Base-by-base conservation (phyloP, 495 filamentous ascomycete species). In the Mytilinidion resinicola region DNA sequence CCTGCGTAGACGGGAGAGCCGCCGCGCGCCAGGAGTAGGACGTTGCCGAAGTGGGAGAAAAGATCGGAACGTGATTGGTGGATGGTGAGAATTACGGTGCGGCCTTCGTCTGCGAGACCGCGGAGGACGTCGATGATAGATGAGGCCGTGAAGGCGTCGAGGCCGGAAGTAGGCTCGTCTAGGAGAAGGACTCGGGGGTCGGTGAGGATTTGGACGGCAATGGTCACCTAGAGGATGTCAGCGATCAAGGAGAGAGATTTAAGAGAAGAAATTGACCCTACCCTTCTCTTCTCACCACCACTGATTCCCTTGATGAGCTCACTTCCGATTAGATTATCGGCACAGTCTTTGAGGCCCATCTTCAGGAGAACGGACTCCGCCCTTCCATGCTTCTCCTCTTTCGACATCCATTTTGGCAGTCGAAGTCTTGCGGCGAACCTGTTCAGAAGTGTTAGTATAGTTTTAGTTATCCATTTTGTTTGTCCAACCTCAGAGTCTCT, bases 281-380 rank as follows among this genome's bases (percentile, higher is more conserved):
- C 84, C 57, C 87, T 74, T 20, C 87, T 74, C 69, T 89, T 89
- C 71, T 90, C 86, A 20, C 87, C 87, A 10, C 87, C 87, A 47
- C 84, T 88, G 53, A 90, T 89, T 0, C 87, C 87, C 66, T 89
- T 90, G 55, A 84, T 73, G 19, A 85, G 71, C 6, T 88, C 83
- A 62, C 78, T 82, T 17, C 87, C 87, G 39, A 90, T 82, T 0
- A 88, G 63, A 51, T 86, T 87, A 63, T 89, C 83, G 1, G 87
- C 87, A 59, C 87, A 89, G 60, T 89, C 87, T 60, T 86, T 87
- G 5, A 90, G 71, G 5, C 87, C 87, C 78, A 90, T 80, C 64
- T 88, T 89, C 15, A 83, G 67, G 7, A 90, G 73, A 1, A 89
- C 79, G 15, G 87, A 83, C 61, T 90, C 86, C 0, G 87, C 85